Conservation (phyloP, 23 red algal genomes). For the Gracilaria caudata region DNA sequence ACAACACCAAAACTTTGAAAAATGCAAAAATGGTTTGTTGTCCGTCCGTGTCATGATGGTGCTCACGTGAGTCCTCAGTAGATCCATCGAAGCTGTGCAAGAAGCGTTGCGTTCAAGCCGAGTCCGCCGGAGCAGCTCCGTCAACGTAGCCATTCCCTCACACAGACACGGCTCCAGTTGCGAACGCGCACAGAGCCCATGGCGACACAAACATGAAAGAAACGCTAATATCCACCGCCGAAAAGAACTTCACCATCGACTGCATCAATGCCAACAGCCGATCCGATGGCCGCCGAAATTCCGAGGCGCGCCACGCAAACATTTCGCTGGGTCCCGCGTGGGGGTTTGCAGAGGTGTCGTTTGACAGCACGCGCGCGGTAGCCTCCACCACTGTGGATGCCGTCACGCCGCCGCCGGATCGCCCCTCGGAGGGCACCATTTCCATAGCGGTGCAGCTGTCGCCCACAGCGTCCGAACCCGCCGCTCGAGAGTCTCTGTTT, state of each 20-base stretch:
- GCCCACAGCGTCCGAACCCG: conserved; percentile 72
- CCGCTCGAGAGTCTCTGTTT: conserved; percentile 48
- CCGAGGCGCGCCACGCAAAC: conserved; percentile 54
- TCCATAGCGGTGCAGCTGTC: conserved; percentile 65
- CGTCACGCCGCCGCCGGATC: conserved; percentile 52
- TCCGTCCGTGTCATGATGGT: too few relatives aligned
- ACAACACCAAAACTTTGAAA: too few relatives aligned
- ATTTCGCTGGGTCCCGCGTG: conserved; percentile 43
- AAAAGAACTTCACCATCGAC: conserved; percentile 59
- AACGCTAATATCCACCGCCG: conserved; percentile 39
- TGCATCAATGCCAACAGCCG: conserved; percentile 51
- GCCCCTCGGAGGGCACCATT: conserved; percentile 69
- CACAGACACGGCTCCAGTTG: not conserved
- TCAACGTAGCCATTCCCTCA: not conserved
- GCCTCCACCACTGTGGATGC: conserved; percentile 57
- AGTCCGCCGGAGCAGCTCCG: too few relatives aligned
- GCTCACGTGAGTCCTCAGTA: too few relatives aligned
- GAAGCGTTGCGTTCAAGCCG: too few relatives aligned
- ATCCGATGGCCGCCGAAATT: conserved; percentile 63
- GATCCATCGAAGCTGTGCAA: too few relatives aligned
- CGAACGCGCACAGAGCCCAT: not conserved
- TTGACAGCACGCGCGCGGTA: conserved; percentile 62
- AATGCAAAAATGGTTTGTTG: too few relatives aligned
- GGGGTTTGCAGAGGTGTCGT: conserved; percentile 65
- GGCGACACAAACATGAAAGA: conserved; percentile 45